Conservation (phyloP, 1,139 yeast genomes). For the Pichia kudriavzevii region DNA sequence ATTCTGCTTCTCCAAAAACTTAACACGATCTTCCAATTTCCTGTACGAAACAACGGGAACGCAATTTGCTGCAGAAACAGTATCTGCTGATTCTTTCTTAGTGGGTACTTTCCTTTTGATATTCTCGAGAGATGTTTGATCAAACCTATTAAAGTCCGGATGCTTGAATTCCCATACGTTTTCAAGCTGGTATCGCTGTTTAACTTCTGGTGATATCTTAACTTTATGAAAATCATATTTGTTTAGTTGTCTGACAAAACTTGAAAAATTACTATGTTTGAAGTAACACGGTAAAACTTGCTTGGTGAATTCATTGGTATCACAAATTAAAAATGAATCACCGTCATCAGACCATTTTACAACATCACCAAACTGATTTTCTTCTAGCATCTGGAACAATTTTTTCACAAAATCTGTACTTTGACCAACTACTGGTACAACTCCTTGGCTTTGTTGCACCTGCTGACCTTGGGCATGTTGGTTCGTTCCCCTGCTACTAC, state of each 20-base stretch:
- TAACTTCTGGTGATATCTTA: slow-evolving; percentile 31
- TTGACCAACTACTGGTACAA: too few species aligned
- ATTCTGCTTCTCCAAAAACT: slow-evolving; percentile 22
- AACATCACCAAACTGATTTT: slow-evolving; percentile 59
- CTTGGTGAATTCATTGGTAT: slow-evolving; percentile 83
- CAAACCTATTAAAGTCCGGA: slow-evolving; percentile 73
- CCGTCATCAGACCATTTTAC: slow-evolving; percentile 83
- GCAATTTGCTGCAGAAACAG: slow-evolving; percentile 10
- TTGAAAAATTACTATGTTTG: slow-evolving; percentile 89
- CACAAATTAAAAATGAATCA: slow-evolving; percentile 80
- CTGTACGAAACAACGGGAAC: slow-evolving; percentile 21
- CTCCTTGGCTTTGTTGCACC: slow-evolving; percentile 1
- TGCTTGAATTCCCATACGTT: slow-evolving; percentile 94
- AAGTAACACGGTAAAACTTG: slow-evolving; percentile 82
- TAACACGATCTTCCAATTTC: slow-evolving; percentile 22
- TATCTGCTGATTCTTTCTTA: slow-evolving; percentile 20
- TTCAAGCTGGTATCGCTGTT: slow-evolving; percentile 49
- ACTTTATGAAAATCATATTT: slow-evolving; percentile 97
- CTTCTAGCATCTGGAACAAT: slow-evolving; percentile 77
- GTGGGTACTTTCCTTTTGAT: slow-evolving; percentile 76
- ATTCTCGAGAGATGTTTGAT: slow-evolving; percentile 63
- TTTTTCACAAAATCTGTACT: slow-evolving; percentile 68
- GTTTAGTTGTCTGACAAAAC: slow-evolving; percentile 89
- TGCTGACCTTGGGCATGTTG: slow-evolving; percentile 2
- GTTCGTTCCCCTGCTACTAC: too few species aligned